Conservation (phyloP, 2,329 filamentous ascomycete genomes). For the Scytalidium sp. region DNA sequence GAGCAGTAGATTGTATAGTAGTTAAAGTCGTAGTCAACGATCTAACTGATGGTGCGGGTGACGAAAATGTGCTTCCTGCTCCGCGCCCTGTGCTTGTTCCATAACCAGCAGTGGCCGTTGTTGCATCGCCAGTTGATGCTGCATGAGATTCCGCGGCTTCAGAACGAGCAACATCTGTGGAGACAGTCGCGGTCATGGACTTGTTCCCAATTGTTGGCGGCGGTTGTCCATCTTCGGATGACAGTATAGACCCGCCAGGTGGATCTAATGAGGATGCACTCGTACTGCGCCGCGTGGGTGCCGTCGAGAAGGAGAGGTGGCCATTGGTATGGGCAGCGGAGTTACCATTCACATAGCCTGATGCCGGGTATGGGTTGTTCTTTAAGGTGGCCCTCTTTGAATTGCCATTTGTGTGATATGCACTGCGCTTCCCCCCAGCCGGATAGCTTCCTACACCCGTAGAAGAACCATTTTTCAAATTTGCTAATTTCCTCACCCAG, state of each 20-base stretch:
- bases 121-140: constrained; percentile 66
- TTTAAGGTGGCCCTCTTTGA: constrained; percentile 56
- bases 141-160: constrained; percentile 73
- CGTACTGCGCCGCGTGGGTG: constrained; percentile 43
- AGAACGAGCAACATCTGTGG: constrained; percentile 77
- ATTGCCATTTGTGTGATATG: constrained; percentile 36
- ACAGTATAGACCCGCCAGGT: constrained; percentile 58
- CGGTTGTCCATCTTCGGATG: constrained; percentile 58
- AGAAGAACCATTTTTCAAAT: constrained; percentile 70
- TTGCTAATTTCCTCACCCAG: constrained; percentile 92
- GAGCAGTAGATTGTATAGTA: constrained; percentile 75
- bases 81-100: constrained; percentile 66
- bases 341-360: constrained; percentile 52
- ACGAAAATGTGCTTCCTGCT: constrained; percentile 75
- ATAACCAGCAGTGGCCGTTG: constrained; percentile 65
- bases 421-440: constrained; percentile 38
- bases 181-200: constrained; percentile 59
- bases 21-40: constrained; percentile 82
- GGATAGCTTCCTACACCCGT: constrained; percentile 47
- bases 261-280: constrained; percentile 52
- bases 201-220: constrained; percentile 62
- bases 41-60: constrained; percentile 74
- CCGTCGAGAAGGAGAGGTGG: constrained; percentile 56
- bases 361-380: constrained; percentile 89
- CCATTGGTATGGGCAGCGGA: constrained; percentile 30